phyloP scores from a whole-genome alignment of 352 stramenopile species.

The Globisporangium canariense region DNA sequence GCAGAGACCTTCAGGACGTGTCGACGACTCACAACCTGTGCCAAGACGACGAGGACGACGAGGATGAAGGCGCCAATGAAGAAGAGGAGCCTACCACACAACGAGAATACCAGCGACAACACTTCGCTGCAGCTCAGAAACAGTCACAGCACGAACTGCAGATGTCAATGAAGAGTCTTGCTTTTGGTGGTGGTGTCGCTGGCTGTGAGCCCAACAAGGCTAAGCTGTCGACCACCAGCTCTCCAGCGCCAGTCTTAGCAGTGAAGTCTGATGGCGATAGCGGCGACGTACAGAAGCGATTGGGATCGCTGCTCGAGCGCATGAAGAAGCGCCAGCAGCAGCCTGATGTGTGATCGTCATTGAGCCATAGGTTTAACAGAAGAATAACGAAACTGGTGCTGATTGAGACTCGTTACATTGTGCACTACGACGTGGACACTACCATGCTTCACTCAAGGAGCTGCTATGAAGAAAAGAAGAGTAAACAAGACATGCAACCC shows the following conservation, averaged over 20 bases:
- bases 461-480: neutral
- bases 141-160: neutral
- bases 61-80: neutral
- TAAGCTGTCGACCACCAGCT: conserved; percentile 2
- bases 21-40: conserved; percentile 6
- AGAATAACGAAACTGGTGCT: neutral
- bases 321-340: conserved; percentile 31
- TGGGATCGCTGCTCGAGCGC: conserved; percentile 37
- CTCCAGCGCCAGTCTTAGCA: conserved; percentile 16
- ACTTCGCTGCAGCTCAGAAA: neutral
- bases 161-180: neutral
- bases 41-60: neutral
- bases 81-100: neutral
- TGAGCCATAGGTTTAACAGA: neutral
- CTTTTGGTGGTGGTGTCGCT: neutral
- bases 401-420: neutral
- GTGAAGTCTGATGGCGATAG: neutral
- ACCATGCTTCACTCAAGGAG: neutral
- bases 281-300: conserved; percentile 26
- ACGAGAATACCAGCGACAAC: neutral
- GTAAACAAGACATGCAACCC: neutral
- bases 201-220: neutral
- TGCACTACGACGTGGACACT: conserved; percentile 20
- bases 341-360: neutral
- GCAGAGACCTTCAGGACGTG: neutral